A percentile compares a stretch with the other conserved stretches of the same genome.
Conservation (phyloP, 2,329 filamentous ascomycete genomes). For the Lachnellula occidentalis region DNA sequence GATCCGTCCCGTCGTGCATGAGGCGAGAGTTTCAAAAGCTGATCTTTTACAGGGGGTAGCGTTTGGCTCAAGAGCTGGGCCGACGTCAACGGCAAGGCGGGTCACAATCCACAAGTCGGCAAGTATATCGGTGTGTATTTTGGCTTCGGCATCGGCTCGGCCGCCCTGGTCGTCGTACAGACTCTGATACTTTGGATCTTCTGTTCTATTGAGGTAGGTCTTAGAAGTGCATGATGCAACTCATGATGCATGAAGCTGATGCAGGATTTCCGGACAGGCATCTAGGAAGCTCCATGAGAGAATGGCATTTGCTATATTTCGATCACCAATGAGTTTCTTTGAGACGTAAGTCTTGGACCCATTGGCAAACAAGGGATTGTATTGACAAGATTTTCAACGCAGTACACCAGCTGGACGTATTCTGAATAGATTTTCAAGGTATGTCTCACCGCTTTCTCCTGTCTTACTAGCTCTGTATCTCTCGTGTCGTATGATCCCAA, state of each 20-base stretch:
- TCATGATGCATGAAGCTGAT: slow-evolving; percentile 23
- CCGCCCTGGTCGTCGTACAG: slow-evolving; percentile 80
- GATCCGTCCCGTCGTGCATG: neutral
- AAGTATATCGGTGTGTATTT: slow-evolving; percentile 96
- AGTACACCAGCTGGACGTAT: slow-evolving; percentile 88
- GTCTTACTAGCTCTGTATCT: neutral
- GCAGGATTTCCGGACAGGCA: slow-evolving; percentile 46
- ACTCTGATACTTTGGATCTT: slow-evolving; percentile 98
- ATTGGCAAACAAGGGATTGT: neutral
- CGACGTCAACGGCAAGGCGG: slow-evolving; percentile 64
- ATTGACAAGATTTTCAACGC: slow-evolving; percentile 6
- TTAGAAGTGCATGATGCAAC: slow-evolving; percentile 13
- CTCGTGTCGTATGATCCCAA: neutral
- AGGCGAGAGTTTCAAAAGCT: slow-evolving; percentile 5
- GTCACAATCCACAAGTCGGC: slow-evolving; percentile 69
- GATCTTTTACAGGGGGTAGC: slow-evolving; percentile 54
- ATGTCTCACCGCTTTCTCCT: slow-evolving; percentile 30
- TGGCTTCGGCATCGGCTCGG: slow-evolving; percentile 83
- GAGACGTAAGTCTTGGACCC: slow-evolving; percentile 53
- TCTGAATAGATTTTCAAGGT: slow-evolving; percentile 92
- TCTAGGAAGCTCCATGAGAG: slow-evolving; percentile 93
- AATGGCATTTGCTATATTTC: slow-evolving; percentile 96
- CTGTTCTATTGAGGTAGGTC: slow-evolving; percentile 86
- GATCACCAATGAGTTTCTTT: slow-evolving; percentile 98
- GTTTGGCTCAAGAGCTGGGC: slow-evolving; percentile 95